phyloP scores from a whole-genome alignment of 2,329 filamentous ascomycete species.

The Colletotrichum tropicicola region DNA sequence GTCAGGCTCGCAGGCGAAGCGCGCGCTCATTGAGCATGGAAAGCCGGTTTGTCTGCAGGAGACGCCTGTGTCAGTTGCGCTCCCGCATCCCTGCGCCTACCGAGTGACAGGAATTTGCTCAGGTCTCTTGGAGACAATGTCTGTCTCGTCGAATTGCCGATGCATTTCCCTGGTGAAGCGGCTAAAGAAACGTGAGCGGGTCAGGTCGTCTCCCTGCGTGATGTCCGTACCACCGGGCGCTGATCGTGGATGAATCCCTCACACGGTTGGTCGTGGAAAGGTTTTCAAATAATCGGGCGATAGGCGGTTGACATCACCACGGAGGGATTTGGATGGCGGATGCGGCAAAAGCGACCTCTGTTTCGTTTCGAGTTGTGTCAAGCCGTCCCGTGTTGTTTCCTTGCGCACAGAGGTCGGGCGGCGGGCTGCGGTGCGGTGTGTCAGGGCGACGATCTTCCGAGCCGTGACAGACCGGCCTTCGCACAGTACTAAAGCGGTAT shows the following conservation, averaged over 20 bases:
- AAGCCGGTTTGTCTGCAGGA: neutral
- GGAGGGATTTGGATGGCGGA: neutral
- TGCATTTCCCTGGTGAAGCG: neutral
- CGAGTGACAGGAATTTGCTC: neutral
- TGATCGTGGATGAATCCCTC: neutral
- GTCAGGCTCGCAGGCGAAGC: neutral
- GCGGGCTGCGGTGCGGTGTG: neutral
- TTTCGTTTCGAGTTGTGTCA: conserved; percentile 20
- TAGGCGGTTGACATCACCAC: neutral
- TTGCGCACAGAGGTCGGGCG: neutral
- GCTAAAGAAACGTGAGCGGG: conserved; percentile 2
- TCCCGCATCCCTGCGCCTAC: neutral
- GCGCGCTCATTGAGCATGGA: neutral
- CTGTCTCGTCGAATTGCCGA: conserved; percentile 1
- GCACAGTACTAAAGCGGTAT: neutral
- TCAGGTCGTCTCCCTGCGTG: neutral
- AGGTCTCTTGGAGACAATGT: conserved; percentile 7
- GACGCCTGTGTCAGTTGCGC: neutral
- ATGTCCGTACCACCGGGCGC: neutral
- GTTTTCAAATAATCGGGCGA: neutral
- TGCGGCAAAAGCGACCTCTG: neutral
- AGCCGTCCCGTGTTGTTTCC: conserved; percentile 12
- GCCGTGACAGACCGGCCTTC: neutral
- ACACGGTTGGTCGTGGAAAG: neutral
- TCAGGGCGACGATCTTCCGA: conserved; percentile 1